A percentile compares a stretch with the other conserved stretches of the same genome.
These are phyloP conservation scores for Aspergillus tanneri DNA, from an alignment of 2,329 filamentous ascomycete species.

Conservation along the genomic window DNA sequence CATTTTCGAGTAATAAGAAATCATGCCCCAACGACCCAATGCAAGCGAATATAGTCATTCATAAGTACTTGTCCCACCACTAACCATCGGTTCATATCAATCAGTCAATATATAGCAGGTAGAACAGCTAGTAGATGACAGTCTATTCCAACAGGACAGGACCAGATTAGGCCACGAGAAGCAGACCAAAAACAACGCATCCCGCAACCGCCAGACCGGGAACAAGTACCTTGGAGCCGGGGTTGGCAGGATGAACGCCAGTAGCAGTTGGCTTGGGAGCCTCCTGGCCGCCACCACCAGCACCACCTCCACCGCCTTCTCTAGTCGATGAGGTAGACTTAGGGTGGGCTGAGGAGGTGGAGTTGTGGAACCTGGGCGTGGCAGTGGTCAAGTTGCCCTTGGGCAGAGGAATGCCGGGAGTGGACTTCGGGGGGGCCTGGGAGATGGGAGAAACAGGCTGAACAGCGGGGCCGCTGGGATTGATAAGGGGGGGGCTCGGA, in stretches of 20 bases:
- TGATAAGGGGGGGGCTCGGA: constrained; percentile 22
- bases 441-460: background rate
- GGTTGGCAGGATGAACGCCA: constrained; percentile 15
- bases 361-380: too few species aligned
- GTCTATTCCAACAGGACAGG: background rate
- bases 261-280: constrained; percentile 15
- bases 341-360: background rate
- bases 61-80: too few species aligned
- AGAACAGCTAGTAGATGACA: too few species aligned
- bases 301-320: constrained; percentile 6
- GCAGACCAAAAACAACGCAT: constrained; percentile 17
- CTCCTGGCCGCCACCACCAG: constrained; percentile 1
- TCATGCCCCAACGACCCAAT: too few species aligned
- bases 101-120: too few species aligned
- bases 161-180: constrained; percentile 28
- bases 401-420: constrained; percentile 7
- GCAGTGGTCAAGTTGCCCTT: constrained; percentile 5
- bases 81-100: too few species aligned
- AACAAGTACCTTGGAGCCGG: constrained; percentile 27
- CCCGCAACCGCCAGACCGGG: constrained; percentile 26
- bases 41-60: too few species aligned
- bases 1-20: too few species aligned
- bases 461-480: constrained; percentile 2
- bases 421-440: constrained; percentile 1
- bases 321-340: constrained; percentile 11